Conservation (phyloP, 257 asterid genomes). For the Solanum arcanum region DNA sequence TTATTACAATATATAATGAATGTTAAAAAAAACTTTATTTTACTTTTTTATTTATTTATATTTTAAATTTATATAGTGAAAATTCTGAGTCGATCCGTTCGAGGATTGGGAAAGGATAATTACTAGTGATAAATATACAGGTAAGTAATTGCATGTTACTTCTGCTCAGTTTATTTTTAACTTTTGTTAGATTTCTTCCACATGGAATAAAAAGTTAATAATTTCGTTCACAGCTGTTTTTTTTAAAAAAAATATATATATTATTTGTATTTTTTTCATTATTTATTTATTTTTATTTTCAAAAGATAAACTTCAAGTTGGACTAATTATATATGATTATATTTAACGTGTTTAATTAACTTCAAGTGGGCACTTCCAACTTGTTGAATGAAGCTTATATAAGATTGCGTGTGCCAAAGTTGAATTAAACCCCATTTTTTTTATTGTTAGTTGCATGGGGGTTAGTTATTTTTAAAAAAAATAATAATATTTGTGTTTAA, state of each 20-base stretch:
- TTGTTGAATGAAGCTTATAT: neutral
- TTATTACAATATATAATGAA: too few species aligned
- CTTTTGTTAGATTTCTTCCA: neutral
- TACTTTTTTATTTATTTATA: neutral
- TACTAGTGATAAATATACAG: neutral
- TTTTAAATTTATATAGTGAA: neutral
- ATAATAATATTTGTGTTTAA: neutral
- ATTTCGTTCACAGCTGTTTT: neutral
- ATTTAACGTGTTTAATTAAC: neutral
- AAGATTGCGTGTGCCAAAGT: neutral
- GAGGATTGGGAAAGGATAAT: neutral
- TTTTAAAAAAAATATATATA: neutral
- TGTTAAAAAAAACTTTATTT: too few species aligned
- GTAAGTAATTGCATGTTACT: neutral
- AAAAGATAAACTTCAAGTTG: neutral
- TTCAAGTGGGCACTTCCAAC: neutral
- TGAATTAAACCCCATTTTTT: neutral
- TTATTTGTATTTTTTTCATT: neutral
- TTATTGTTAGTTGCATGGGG: neutral
- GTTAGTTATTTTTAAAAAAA: neutral
- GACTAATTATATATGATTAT: neutral
- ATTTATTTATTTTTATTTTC: neutral
- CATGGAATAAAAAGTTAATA: neutral
- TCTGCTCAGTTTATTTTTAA: neutral
- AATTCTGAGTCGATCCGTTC: rapidly evolving